Base-by-base conservation (phyloP, 176 grass and related monocot genomes). In the Carex kokanica region DNA sequence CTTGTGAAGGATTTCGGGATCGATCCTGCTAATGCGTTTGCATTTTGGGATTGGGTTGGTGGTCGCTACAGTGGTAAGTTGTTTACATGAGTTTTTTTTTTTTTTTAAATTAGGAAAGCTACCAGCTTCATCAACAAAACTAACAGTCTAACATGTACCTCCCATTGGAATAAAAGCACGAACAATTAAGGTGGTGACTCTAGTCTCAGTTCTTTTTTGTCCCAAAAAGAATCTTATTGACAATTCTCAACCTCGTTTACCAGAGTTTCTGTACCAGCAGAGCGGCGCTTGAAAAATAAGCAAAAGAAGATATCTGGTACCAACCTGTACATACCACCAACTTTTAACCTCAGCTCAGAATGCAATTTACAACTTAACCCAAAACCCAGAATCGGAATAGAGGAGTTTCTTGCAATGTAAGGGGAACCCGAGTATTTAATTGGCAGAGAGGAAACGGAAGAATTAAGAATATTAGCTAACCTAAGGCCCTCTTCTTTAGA, bases 1-100 rank as follows among this genome's bases (percentile, higher is more conserved):
- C 93, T 99, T 90, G 96, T 99, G 51, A 87, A 95, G 83, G 80
- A 93, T 78, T 99, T 99, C 18, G 93, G 93, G 79, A 99, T 99
- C 10, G 91, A 99, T 82, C 93, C 96, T 73, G 92, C 88, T 83
- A 99, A 99, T 85, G 88, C 93, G 57, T 95, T 99, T 93, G 96
- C 89, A 83, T 99, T 99, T 62, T 99, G 93, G 93, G 96, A 99
- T 86, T 99, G 96, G 96, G 96, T 99, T 90, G 93, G 96, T 1
- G 96, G 96, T 57, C 93, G 96, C 70, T 99, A 99, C 65, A 99
- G 96, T 89, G 96, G 96, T 99, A 83, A 88, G 88, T 82, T 84
- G 9, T 47, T 81, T 77, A 55, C 24, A 3, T 24, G 17, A 3
- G 36, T 21, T 20, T 45, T 3, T 71, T 71, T 43, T 21, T 41